phyloP scores from a whole-genome alignment of 257 asterid species.

The Linaria vulgaris region DNA sequence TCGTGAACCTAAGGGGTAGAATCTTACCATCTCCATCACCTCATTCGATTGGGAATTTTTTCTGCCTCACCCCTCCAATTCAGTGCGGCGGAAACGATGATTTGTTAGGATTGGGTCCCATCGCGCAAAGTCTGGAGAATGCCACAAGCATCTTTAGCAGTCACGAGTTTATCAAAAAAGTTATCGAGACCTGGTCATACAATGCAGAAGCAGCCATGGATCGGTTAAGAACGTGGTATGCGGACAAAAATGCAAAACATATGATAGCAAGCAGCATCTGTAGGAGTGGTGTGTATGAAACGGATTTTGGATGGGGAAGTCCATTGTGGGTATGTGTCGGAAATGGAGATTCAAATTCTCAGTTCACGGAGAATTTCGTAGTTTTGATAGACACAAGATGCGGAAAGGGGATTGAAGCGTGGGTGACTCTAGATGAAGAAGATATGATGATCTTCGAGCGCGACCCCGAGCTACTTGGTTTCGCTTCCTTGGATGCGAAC shows the following conservation, averaged over 20 bases:
- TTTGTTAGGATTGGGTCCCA: slow-evolving; percentile 4
- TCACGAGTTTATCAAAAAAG: not conserved
- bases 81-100: not conserved
- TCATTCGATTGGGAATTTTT: not conserved
- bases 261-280: slow-evolving; percentile 1
- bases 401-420: too few species aligned
- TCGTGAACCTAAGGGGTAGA: not conserved
- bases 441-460: not conserved
- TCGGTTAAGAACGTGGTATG: not conserved
- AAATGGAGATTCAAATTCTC: not conserved
- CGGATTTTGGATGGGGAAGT: slow-evolving; percentile 9
- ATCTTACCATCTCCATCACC: slow-evolving; percentile 2
- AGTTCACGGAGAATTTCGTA: too few species aligned
- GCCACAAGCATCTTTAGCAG: too few species aligned
- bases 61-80: slow-evolving; percentile 1
- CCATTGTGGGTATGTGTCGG: slow-evolving; percentile 4
- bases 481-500: too few species aligned
- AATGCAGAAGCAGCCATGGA: not conserved
- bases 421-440: too few species aligned
- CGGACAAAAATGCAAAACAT: not conserved
- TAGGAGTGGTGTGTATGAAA: not conserved
- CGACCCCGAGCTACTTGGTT: slow-evolving; percentile 4
- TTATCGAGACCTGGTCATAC: not conserved
- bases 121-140: not conserved
- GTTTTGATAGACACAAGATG: too few species aligned